Base-by-base conservation (phyloP, 345 rosid genomes). In the Boechera divaricarpa region DNA sequence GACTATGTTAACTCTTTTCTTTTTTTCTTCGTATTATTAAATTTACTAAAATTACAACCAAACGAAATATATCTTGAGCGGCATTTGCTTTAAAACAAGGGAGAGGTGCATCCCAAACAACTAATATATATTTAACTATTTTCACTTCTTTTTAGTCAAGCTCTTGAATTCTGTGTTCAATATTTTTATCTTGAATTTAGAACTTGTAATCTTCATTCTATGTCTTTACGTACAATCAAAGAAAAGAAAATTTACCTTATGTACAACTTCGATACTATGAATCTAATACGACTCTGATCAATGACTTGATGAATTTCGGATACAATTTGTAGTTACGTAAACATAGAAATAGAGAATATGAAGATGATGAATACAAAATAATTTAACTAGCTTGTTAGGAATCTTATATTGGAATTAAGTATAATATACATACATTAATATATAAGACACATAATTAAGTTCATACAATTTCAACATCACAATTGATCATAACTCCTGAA, bases 31-130 rank as follows among this genome's bases (percentile, higher is more conserved):
- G 0, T 13, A 6, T 21, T 67, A 31, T 29, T 67, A 41, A n/a
- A 57, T 55, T 39, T 26, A 45, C 11, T 44, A 15, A 10, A 57
- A 3, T 66, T 48, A 35, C 36, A 15, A 28, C 47, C 47, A 60
- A 21, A 51, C 38, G 62, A 69, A 18, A 51, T 51, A 13, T 48
- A 51, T 76, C 53, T 67, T 3, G 0, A 6, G 26, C 38, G 51
- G 70, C 70, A 69, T 77, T 77, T 77, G 80, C 70, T 70, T 77
- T 0, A 44, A 63, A 49, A 63, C 64, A 15, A 77, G 58, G 65
- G 52, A 21, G 38, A 61, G 48, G 58, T 76, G 80, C 62, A 60
- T 76, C 74, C 69, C 74, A 31, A 61, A 28, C 49, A 47, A 55
- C 60, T 29, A 12, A 59, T 36, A 2, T 13, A 6, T 21, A 21